These are phyloP conservation scores for Gracilaria gracilis DNA, from an alignment of 23 red algal species.

Conservation along the genomic window DNA sequence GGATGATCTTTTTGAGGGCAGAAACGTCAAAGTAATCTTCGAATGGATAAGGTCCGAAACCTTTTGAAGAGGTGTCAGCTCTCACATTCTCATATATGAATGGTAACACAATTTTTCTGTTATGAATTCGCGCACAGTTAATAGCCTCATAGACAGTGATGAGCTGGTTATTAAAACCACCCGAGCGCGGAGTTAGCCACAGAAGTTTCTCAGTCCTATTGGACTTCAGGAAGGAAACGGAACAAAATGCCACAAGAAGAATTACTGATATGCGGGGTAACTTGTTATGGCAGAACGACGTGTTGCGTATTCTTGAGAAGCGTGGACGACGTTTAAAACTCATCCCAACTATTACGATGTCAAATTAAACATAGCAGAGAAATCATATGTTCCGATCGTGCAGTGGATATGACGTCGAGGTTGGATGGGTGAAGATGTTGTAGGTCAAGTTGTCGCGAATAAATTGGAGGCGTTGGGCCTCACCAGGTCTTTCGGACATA, in stretches of 20 bases:
- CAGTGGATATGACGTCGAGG: no score
- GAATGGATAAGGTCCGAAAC: slow-evolving; percentile 61
- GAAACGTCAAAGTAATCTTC: slow-evolving; percentile 62
- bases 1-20: slow-evolving; percentile 21
- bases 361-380: neutral
- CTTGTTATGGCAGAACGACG: neutral
- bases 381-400: neutral
- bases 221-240: neutral
- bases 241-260: neutral
- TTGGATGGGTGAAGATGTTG: no score
- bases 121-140: slow-evolving; percentile 31
- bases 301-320: neutral
- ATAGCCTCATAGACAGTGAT: slow-evolving; percentile 64
- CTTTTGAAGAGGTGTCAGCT: slow-evolving; percentile 38
- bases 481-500: no score
- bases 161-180: slow-evolving; percentile 62
- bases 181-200: slow-evolving; percentile 44
- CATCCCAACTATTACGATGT: neutral
- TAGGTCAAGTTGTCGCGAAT: no score
- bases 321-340: neutral
- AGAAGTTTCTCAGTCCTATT: slow-evolving; percentile 4
- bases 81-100: slow-evolving; percentile 65
- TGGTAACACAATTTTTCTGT: slow-evolving; percentile 34
- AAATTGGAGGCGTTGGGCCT: no score
- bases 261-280: neutral